Percentiles rank a stretch among this genome's conserved stretches.
Evolutionary conservation across 2,329 filamentous ascomycete genomes (phyloP).

Genomic region (Ploettnerulaceae sp.): DNA sequence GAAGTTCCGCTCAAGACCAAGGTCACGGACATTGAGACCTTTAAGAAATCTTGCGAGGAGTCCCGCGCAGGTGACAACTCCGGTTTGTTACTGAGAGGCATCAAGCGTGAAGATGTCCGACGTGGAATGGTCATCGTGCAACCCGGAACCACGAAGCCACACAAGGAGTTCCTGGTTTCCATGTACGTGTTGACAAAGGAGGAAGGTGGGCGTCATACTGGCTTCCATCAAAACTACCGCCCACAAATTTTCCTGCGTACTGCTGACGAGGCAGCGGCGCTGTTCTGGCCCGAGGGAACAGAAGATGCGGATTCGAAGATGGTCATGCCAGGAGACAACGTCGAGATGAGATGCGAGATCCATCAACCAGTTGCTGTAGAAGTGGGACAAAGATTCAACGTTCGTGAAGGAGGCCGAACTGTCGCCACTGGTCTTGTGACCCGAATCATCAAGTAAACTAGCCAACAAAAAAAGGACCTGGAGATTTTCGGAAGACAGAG

Average conservation of each 20-base stretch:
- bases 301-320: conserved; percentile 69
- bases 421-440: conserved; percentile 81
- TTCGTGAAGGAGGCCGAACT: conserved; percentile 91
- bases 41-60: conserved; percentile 99
- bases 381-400: conserved; percentile 92
- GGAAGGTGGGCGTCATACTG: conserved; percentile 94
- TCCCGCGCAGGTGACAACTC: conserved; percentile 97
- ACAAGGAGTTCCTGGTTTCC: conserved; percentile 88
- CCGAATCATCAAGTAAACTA: conserved; percentile 52
- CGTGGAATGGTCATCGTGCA: conserved; percentile 92
- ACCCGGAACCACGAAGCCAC: conserved; percentile 78
- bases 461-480: neutral
- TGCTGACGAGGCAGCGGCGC: conserved; percentile 71
- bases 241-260: conserved; percentile 96
- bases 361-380: conserved; percentile 84
- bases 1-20: conserved; percentile 87
- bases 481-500: conserved; percentile 11
- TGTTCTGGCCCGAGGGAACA: conserved; percentile 82
- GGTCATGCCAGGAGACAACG: conserved; percentile 98
- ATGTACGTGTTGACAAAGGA: conserved; percentile 98
- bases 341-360: conserved; percentile 91
- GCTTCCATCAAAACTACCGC: conserved; percentile 93
- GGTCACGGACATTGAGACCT: conserved; percentile 99
- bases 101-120: conserved; percentile 89
- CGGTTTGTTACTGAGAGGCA: conserved; percentile 88